These are phyloP conservation scores for Aspergillus phoenicis DNA, from an alignment of 2,329 filamentous ascomycete species.

Conservation along the genomic window DNA sequence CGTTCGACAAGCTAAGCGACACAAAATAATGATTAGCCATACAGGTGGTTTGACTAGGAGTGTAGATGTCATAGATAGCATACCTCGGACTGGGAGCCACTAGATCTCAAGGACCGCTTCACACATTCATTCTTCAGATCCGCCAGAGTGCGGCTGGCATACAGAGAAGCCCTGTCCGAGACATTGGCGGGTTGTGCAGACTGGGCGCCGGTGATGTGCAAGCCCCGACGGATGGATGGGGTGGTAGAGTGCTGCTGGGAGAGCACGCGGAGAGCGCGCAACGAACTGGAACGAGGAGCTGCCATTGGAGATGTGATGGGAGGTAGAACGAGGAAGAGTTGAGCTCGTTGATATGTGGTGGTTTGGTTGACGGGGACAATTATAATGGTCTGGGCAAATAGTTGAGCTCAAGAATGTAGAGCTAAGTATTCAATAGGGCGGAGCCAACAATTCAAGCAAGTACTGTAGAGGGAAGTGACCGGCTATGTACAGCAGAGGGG, in stretches of 20 bases:
- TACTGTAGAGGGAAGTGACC: conserved; percentile 5
- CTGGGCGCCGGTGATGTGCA: conserved; percentile 64
- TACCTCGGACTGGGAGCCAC: conserved; percentile 55
- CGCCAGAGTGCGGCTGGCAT: conserved; percentile 54
- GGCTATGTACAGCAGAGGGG: not conserved
- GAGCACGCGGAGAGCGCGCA: conserved; percentile 49
- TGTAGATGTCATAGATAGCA: conserved; percentile 13
- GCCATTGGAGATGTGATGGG: conserved; percentile 38
- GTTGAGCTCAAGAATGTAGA: conserved; percentile 19
- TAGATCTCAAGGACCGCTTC: conserved; percentile 50
- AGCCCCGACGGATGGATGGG: conserved; percentile 48
- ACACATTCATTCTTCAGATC: conserved; percentile 56
- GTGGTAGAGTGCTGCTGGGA: conserved; percentile 40
- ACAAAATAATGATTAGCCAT: not conserved
- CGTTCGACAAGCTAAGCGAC: conserved; percentile 52
- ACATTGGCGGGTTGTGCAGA: conserved; percentile 56
- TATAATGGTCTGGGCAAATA: conserved; percentile 7
- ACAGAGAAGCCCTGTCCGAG: conserved; percentile 54
- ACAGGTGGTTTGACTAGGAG: not conserved
- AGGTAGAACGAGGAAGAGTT: not conserved
- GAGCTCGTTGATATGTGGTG: not conserved
- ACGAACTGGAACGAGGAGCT: conserved; percentile 48
- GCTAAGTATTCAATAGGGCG: conserved; percentile 9
- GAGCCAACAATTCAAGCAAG: conserved; percentile 14
- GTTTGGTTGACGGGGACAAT: not conserved